Conservation (phyloP, 768 basidiomycete species). For the Pleurotus sapidus region DNA sequence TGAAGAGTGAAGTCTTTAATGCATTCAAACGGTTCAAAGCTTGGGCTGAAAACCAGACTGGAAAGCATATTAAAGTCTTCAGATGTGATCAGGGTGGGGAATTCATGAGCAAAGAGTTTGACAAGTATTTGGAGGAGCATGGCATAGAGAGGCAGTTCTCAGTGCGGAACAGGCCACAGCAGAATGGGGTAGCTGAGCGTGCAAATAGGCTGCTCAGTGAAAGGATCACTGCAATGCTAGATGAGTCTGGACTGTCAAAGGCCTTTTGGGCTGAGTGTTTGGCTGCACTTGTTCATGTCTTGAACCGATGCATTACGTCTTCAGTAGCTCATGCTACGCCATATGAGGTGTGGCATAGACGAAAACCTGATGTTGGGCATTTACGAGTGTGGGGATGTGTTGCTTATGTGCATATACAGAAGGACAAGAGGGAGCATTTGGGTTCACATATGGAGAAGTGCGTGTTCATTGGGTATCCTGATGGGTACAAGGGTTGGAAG, state of each 20-base stretch:
- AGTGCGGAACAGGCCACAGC: too few species aligned
- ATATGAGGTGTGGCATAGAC: constrained; percentile 13
- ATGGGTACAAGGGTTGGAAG: too few species aligned
- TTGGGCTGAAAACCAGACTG: constrained; percentile 5
- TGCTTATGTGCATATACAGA: constrained; percentile 30
- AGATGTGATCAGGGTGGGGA: constrained; percentile 34
- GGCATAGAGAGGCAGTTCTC: constrained; percentile 23
- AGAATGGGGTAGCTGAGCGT: too few species aligned
- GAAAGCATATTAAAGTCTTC: too few species aligned
- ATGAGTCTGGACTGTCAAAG: not conserved
- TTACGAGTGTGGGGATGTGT: constrained; percentile 34
- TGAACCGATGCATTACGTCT: not conserved
- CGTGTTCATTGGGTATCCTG: too few species aligned
- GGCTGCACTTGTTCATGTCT: too few species aligned
- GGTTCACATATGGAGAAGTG: too few species aligned
- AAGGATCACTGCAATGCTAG: too few species aligned
- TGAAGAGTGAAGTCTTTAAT: constrained; percentile 21
- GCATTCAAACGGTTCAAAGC: constrained; percentile 24
- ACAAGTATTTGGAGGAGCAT: constrained; percentile 16
- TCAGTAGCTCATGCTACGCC: constrained; percentile 14
- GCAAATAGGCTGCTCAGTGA: too few species aligned
- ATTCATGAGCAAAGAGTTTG: constrained; percentile 22
- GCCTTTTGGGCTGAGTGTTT: constrained; percentile 8
- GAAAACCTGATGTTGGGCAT: constrained; percentile 21
- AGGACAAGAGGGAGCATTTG: too few species aligned